Base-by-base conservation (phyloP, 192 early-diverging fungal species). In the Entophlyctis luteolus region DNA sequence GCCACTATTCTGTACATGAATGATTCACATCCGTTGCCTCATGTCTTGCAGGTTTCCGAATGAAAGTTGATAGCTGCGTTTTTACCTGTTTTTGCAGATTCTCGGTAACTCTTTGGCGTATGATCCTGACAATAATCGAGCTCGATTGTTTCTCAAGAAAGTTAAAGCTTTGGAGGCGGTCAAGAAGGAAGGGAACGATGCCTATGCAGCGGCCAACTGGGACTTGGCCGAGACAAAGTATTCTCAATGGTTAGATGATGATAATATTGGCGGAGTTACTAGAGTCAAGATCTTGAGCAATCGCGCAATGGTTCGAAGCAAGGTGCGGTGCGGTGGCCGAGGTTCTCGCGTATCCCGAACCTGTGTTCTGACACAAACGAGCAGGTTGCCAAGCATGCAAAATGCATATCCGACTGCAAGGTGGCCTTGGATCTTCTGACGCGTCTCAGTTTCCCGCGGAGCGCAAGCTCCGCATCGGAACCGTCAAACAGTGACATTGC, bases 111-210 rank as follows among this genome's bases (percentile, higher is more conserved):
- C 90, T 3, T 70, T 94, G 28, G 73, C 83, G 1, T 92, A 77
- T 71, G 91, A 94, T 65, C 92, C 91, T 10, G 91, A 93, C 75
- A 84, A 90, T 66, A 65, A 74, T 32, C 79, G 82, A 37, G 89
- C 91, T 5, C 78, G 86, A 22, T 65, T 72, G 35, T 62, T 94
- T 27, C 63, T 88, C 67, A 86, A 88, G 69, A 83, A 80, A 59
- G 77, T 88, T 29, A 84, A 79, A 65, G 67, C 67, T 2, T 56
- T 92, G 35, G 92, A 93, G 39, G 58, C 55, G 0, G 72, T 84
- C 55, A 91, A 90, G 62, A 81, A 81, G 27, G 81, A 81, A 18
- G 90, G 90, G 45, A 93, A 94, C 69, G 86, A 84, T 52, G 87
- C 85, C 20, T 92, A 91, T 76, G 85, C 81, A 37, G 57, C 70